These are phyloP conservation scores for Wickerhamomyces chaumierensis DNA, from an alignment of 805 yeast species.

Conservation along the genomic window DNA sequence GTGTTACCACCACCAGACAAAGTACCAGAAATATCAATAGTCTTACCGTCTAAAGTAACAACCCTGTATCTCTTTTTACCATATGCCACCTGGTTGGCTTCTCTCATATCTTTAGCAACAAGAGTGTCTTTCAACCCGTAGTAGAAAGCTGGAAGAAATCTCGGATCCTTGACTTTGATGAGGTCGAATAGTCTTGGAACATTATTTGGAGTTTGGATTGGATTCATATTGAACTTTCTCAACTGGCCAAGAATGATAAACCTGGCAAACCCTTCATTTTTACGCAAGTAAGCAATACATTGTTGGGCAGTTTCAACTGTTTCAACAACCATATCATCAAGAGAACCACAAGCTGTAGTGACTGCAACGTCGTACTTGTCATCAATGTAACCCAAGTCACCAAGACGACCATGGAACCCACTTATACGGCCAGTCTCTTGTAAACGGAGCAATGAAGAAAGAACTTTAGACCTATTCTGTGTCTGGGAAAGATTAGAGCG, in stretches of 20 bases:
- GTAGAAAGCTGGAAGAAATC: constrained; percentile 80
- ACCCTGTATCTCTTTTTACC: constrained; percentile 75
- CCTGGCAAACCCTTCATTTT: constrained; percentile 80
- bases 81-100: constrained; percentile 84
- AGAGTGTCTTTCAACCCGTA: constrained; percentile 79
- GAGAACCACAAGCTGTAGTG: constrained; percentile 86
- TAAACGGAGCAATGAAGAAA: constrained; percentile 54
- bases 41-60: constrained; percentile 84
- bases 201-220: constrained; percentile 59
- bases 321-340: constrained; percentile 91
- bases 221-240: constrained; percentile 44
- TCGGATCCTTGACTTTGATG: constrained; percentile 52
- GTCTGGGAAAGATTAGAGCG: constrained; percentile 40
- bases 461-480: constrained; percentile 65
- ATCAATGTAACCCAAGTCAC: constrained; percentile 87
- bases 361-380: constrained; percentile 85
- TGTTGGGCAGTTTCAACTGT: constrained; percentile 58
- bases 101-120: constrained; percentile 66
- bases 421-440: constrained; percentile 70
- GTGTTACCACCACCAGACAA: constrained; percentile 92
- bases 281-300: constrained; percentile 74
- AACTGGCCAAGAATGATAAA: constrained; percentile 74
- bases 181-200: constrained; percentile 81
- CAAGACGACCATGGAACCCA: constrained; percentile 86
- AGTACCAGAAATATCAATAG: constrained; percentile 89